Percentiles rank a stretch among this genome's conserved stretches.
Evolutionary conservation across 306 rosid genomes (phyloP).

Genomic region (Citrullus colocynthis): DNA sequence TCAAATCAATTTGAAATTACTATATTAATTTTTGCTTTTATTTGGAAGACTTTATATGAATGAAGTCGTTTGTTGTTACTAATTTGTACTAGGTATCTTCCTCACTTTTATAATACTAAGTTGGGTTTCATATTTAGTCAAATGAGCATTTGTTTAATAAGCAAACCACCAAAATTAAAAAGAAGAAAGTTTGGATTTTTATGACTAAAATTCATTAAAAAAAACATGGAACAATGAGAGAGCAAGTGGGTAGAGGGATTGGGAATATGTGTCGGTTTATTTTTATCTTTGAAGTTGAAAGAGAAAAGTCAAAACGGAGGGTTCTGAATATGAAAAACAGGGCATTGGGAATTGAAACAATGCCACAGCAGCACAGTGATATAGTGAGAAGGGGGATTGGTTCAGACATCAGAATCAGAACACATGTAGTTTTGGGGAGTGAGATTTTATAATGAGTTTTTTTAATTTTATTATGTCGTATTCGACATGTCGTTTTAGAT

Average conservation of each 20-base stretch:
- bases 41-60: not conserved
- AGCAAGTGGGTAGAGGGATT: slow-evolving; percentile 14
- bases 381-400: not conserved
- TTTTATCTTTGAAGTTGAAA: slow-evolving; percentile 18
- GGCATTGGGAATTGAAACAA: slow-evolving; percentile 24
- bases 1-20: not conserved
- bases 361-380: not conserved
- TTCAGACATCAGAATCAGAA: not conserved
- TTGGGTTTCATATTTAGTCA: not conserved
- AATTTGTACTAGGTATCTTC: not conserved
- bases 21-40: not conserved
- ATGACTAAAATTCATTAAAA: not conserved
- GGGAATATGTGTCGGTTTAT: slow-evolving; percentile 69
- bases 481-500: slow-evolving; percentile 28
- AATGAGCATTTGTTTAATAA: not conserved
- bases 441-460: slow-evolving; percentile 1
- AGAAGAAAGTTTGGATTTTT: not conserved
- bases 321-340: not conserved
- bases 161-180: not conserved
- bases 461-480: slow-evolving; percentile 17
- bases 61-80: not conserved
- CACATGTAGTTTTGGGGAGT: slow-evolving; percentile 19
- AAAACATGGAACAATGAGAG: slow-evolving; percentile 27
- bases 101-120: not conserved
- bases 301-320: slow-evolving; percentile 46